Evolutionary conservation across 768 basidiomycete genomes (phyloP).

Genomic region (Lactarius hatsudake): DNA sequence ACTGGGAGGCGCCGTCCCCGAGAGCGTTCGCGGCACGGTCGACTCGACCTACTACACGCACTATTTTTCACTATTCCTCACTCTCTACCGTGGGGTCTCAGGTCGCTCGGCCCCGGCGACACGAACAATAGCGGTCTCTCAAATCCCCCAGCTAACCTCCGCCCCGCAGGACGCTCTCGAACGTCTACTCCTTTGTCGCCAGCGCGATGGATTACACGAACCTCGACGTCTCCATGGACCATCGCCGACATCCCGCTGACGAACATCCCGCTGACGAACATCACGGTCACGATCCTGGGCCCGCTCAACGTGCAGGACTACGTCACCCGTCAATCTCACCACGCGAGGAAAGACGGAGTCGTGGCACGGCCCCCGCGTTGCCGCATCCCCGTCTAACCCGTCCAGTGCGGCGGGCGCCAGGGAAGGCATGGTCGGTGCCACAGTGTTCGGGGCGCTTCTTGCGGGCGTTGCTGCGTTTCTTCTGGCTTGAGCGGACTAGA

Average conservation of each 20-base stretch:
- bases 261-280: no score
- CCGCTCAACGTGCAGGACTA: no score
- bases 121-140: conserved; percentile 41
- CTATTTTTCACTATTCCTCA: conserved; percentile 45
- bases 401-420: no score
- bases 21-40: conserved; percentile 39
- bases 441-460: not conserved
- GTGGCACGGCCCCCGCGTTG: no score
- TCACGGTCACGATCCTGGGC: no score
- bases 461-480: not conserved
- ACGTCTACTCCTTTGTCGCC: no score
- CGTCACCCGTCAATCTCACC: no score
- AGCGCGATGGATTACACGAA: no score
- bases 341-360: no score
- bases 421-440: not conserved
- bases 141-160: not conserved
- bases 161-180: conserved; percentile 29
- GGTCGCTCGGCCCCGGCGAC: conserved; percentile 58
- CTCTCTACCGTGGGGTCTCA: conserved; percentile 49
- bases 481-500: not conserved
- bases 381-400: no score
- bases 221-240: no score
- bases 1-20: conserved; percentile 47
- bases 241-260: no score
- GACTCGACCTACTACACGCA: conserved; percentile 60